Base-by-base conservation (phyloP, 192 early-diverging fungal genomes). In the Backusella sp. region DNA sequence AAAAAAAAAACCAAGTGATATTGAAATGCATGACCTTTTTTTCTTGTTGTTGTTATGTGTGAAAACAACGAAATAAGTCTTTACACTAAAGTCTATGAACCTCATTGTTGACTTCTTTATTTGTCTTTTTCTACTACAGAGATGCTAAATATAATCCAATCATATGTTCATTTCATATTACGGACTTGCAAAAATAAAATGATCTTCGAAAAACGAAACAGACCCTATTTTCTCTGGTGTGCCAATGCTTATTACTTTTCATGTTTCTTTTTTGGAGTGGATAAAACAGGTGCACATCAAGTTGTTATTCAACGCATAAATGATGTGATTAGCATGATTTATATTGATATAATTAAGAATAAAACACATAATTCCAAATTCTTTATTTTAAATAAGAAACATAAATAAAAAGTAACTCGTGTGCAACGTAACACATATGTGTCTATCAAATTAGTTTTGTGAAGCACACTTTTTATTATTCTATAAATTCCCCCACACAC, bases 401-500 rank as follows among this genome's bases (percentile, higher is more conserved):
- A 53, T 52, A 56, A n/a, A 21, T 3, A 59, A 28, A 62, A 28
- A 62, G 56, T 62, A 62, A 26, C 23, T 62, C 41, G 35, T 71
- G 70, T 32, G 32, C 70, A 28, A 71, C 44, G 70, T 69, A 41
- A 4, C 68, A 69, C 68, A 41, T 23, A 35, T 21, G 12, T 19
- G 42, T 71, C 39, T 49, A 71, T 49, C 70, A 71, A 71, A 49
- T 49, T 71, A 49, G 70, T 71, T 71, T 71, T 71, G 44, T 71
- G 70, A 71, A 71, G 70, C 70, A 71, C 42, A 46, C n/a, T n/a
- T 62, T 62, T 62, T 62, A 28, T 62, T 62, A 62, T 11, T 26
- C 3, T 62, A 41, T n/a, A 19, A 41, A 69, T 69, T 41, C 11
- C 12, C 39, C 8, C 32, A 8, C 37, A 39, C 9, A 39, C 37